Base-by-base conservation (phyloP, 345 rosid species). In the Citrus mangshanensis region DNA sequence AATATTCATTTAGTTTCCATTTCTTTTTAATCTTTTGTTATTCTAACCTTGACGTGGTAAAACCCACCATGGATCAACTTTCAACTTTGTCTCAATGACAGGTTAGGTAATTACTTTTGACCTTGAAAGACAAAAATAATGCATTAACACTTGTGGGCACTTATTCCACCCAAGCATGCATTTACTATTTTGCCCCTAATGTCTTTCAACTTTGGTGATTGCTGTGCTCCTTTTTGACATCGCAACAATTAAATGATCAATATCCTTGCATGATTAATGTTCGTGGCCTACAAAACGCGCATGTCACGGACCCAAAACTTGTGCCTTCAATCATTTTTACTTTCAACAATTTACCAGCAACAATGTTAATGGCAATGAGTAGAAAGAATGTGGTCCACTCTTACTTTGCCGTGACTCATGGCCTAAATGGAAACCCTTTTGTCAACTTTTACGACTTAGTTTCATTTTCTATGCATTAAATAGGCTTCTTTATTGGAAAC, bases 61-160 rank as follows among this genome's bases (percentile, higher is more conserved):
- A 42, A 12, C 51, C 51, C 51, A 42, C 51, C 51, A 42, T 2
- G 14, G 18, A 46, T 46, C 18, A 13, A 46, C 51, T 13, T 13
- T 46, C 18, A 18, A 54, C 58, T 18, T 54, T 18, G 58, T 54
- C 19, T 54, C 22, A 38, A 8, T 7, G 16, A 54, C 27, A 38
- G 37, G 34, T 60, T 74, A 25, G 77, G 77, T 74, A 60, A 35
- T 18, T 54, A 51, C 77, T 74, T 60, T 74, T 74, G 77, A 60
- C 56, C 68, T 16, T 4, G 25, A 73, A 37, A 4, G 49, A 13
- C 8, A n/a, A 24, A 37, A 9, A 55, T 14, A 34, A 28, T 9
- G 22, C 42, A 4, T 7, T 6, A 59, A 25, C 18, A 13, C 18
- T 56, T 51, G 56, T 35, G 68, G 56, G 77, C 9, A 34, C 27